Evolutionary conservation across 805 yeast genomes (phyloP).

Genomic region (Candida sakaeoensis): DNA sequence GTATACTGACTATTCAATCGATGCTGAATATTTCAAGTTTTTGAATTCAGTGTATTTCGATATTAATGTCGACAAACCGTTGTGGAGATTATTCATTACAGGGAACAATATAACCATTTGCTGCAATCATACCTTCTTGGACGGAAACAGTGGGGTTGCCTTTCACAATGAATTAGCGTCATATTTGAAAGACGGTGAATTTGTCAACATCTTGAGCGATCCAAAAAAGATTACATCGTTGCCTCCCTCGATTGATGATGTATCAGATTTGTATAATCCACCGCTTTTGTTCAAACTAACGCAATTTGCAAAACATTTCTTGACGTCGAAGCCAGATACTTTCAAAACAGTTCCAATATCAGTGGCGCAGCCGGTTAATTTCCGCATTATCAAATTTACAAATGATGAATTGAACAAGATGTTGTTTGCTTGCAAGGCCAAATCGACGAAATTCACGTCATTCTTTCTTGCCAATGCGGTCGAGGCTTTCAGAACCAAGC

Average conservation of each 20-base stretch:
- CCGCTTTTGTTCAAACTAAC: constrained; percentile 4
- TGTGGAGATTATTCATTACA: constrained; percentile 20
- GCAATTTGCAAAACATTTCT: constrained; percentile 1
- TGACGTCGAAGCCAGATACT: neutral
- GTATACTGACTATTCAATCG: constrained; percentile 10
- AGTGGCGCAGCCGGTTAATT: constrained; percentile 8
- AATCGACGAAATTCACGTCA: constrained; percentile 19
- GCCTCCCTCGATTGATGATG: constrained; percentile 10
- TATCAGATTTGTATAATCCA: constrained; percentile 10
- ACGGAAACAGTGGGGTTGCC: constrained; percentile 28
- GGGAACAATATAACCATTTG: constrained; percentile 16
- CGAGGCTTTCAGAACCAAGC: constrained; percentile 11
- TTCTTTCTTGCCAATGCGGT: constrained; percentile 14
- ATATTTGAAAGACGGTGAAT: constrained; percentile 6
- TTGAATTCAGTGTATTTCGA: constrained; percentile 12
- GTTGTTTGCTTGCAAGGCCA: constrained; percentile 11
- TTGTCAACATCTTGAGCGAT: constrained; percentile 5
- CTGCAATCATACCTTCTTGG: constrained; percentile 28
- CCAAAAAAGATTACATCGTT: constrained; percentile 5
- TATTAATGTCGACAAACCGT: constrained; percentile 13
- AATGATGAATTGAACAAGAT: constrained; percentile 11
- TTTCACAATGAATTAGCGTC: constrained; percentile 24
- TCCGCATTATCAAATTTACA: constrained; percentile 13
- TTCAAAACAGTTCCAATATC: constrained; percentile 10
- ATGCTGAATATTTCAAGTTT: constrained; percentile 11